Base-by-base conservation (phyloP, 768 basidiomycete genomes). In the Suillus subluteus region DNA sequence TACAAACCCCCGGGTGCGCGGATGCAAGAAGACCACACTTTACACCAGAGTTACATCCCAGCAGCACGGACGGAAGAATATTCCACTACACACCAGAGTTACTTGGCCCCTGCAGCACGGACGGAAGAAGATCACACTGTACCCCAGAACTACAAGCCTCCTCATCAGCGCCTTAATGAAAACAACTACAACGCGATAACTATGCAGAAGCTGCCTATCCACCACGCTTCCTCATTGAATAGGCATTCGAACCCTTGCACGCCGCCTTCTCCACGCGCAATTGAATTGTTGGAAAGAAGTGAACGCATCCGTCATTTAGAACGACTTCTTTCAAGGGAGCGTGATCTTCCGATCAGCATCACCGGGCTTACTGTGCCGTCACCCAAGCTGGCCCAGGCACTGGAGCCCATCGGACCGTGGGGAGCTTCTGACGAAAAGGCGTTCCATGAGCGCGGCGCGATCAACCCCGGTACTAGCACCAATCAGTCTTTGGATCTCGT, bases 341-440 rank as follows among this genome's bases (percentile, higher is more conserved):
- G 26, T 7, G 38, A 43, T 21, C 23, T 61, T 11, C 59, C 41
- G 23, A 61, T 44, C 30, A 30, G 6, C 18, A n/a, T 7, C 18
- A 30, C 59, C 26, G 41, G 26, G 12, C 59, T 32, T 61, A 21
- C 9, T 61, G 6, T 61, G 41, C 41, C 59, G 41, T 43, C 59
- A 32, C 41, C 26, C 26, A 43, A 43, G 26, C 11, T 18, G 41
- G 18, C 41, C 18, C 26, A 43, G n/a, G 16, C 13, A 26, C 41
- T 61, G 26, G 18, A 43, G 30, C 59, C 41, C 18, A 61, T 61
- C 59, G 59, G 59, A 61, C 59, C 59, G 11, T 61, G 59, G 40
- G 11, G 18, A 13, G 41, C 41, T 61, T 61, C 59, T 43, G 59
- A 61, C 12, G 59, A 61, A 43, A 61, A 30, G 41, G 41, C 26